A percentile compares a stretch with the other conserved stretches of the same genome.
These are phyloP conservation scores for Curvularia sp. DNA, from an alignment of 2,329 filamentous ascomycete species.

Conservation along the genomic window DNA sequence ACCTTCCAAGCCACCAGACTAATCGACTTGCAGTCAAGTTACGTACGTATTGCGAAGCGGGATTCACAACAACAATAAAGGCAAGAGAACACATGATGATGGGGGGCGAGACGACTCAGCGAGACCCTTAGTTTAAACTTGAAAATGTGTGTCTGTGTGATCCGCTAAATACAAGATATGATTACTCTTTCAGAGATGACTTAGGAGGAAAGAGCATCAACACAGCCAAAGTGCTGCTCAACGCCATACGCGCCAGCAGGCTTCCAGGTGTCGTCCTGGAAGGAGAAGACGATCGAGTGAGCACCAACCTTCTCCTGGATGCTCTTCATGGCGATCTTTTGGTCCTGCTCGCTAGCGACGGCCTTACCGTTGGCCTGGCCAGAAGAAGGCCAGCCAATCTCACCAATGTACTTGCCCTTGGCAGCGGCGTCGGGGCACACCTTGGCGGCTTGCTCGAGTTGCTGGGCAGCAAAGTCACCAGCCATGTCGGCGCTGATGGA, in stretches of 20 bases:
- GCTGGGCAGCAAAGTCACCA: conserved; percentile 75
- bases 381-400: conserved; percentile 84
- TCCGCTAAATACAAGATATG: conserved; percentile 5
- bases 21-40: neutral
- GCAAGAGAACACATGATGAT: conserved; percentile 15
- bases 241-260: conserved; percentile 69
- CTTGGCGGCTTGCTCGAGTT: conserved; percentile 73
- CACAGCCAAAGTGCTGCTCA: conserved; percentile 82
- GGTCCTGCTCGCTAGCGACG: conserved; percentile 70
- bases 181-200: neutral
- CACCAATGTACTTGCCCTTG: conserved; percentile 79
- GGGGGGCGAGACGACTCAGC: conserved; percentile 15
- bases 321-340: conserved; percentile 73
- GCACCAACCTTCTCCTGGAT: conserved; percentile 72
- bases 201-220: conserved; percentile 52
- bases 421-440: conserved; percentile 67
- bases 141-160: neutral
- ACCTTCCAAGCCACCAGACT: neutral
- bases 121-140: conserved; percentile 1
- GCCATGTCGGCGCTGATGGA: conserved; percentile 68
- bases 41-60: neutral
- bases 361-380: conserved; percentile 76
- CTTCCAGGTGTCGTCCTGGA: conserved; percentile 85
- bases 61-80: conserved; percentile 3
- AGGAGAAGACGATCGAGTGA: conserved; percentile 82